Evolutionary conservation across 257 asterid species (phyloP).

Genomic region (Plantago elongata): DNA sequence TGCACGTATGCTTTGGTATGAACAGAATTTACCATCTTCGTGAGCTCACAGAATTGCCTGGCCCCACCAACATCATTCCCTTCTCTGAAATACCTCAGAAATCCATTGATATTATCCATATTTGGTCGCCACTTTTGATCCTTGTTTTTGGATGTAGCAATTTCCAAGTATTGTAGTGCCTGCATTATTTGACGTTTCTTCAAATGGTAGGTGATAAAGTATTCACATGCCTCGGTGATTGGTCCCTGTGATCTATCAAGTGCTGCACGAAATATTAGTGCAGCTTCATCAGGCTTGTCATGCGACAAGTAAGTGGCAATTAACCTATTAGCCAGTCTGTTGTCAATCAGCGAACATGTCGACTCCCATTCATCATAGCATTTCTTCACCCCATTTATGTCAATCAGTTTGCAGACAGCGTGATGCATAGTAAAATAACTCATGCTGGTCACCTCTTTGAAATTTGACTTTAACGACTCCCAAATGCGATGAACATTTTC

Average conservation of each 20-base stretch:
- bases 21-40: constrained; percentile 51
- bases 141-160: constrained; percentile 23
- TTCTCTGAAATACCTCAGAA: constrained; percentile 37
- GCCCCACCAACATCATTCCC: constrained; percentile 46
- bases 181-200: constrained; percentile 26
- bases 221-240: constrained; percentile 46
- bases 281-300: constrained; percentile 57
- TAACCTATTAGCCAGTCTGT: constrained; percentile 46
- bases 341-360: constrained; percentile 38
- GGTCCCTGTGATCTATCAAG: constrained; percentile 45
- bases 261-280: constrained; percentile 31
- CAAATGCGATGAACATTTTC: constrained; percentile 60
- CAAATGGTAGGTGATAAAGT: constrained; percentile 43
- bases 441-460: constrained; percentile 40
- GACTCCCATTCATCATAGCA: constrained; percentile 74
- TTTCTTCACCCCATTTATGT: constrained; percentile 53
- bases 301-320: constrained; percentile 44
- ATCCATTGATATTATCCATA: constrained; percentile 25
- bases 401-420: constrained; percentile 53
- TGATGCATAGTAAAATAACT: constrained; percentile 66
- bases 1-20: constrained; percentile 28
- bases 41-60: constrained; percentile 49
- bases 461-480: constrained; percentile 47
- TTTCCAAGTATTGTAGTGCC: constrained; percentile 48
- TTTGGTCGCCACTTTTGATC: constrained; percentile 40